Base-by-base conservation (phyloP, 768 basidiomycete genomes). In the Agaricus subrufescens region DNA sequence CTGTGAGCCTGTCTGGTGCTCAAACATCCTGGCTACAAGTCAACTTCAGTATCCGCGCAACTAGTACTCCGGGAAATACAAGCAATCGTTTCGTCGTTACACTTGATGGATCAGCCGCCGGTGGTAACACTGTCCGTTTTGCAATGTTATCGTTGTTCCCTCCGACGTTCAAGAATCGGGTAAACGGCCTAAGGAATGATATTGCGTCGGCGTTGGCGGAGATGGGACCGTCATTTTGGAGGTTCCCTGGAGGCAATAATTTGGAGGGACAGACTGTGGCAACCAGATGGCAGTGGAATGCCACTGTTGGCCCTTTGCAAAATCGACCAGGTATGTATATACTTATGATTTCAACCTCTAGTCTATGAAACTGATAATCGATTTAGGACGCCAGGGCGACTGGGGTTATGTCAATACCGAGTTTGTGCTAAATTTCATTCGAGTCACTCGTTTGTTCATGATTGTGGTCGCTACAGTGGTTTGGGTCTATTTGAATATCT, bases 181-280 rank as follows among this genome's bases (percentile, higher is more conserved):
- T 66, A 31, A 87, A 87, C 61, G 86, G 86, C 0, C 74, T 87
- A 74, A 73, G 86, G 31, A 66, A 75, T 4, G 86, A 87, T 60
- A 71, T 87, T 49, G 83, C 84, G 11, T 53, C 86, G 81, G 70
- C 82, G 4, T 70, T 87, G 42, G 70, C 72, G 15, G 78, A 79
- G 7, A 77, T 81, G 71, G 75, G 74, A 6, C 84, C 86, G 15
- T 71, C 79, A 3, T 83, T 86, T 66, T 86, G 83, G 72, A 75
- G 86, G 38, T 79, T 86, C 61, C 86, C 85, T 8, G 86, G 86
- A 19, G 86, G 86, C 8, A 85, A 84, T 58, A 86, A 86, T 60
- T 66, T 86, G 47, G 85, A 87, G 78, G 85, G 85, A 3, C 75
- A 81, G 67, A 80, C 77, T 0, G 65, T 71, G 25, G 74, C 67